Evolutionary conservation across 1,139 yeast species (phyloP).

Genomic region (Geotrichum restrictum): DNA sequence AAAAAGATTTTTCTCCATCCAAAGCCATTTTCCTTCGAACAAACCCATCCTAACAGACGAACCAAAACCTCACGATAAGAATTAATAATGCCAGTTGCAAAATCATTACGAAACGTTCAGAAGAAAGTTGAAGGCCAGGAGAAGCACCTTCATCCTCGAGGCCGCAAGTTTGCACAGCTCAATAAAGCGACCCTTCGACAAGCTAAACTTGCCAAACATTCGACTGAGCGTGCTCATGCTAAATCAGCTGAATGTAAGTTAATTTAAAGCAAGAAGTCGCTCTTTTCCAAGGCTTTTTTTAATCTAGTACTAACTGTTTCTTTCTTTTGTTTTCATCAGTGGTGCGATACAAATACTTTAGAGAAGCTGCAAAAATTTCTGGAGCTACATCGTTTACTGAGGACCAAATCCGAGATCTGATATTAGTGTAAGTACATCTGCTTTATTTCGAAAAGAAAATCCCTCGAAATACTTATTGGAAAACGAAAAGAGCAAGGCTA

Average conservation of each 20-base stretch:
- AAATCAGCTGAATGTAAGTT: conserved; percentile 38
- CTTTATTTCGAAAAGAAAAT: no score
- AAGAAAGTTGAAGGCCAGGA: conserved; percentile 58
- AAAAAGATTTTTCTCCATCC: no score
- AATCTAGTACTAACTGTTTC: no score
- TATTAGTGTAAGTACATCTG: conserved; percentile 43
- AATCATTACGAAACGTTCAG: conserved; percentile 66
- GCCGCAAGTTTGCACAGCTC: conserved; percentile 79
- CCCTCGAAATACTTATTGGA: no score
- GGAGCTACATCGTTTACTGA: conserved; percentile 46
- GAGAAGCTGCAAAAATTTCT: conserved; percentile 53
- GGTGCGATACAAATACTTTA: conserved; percentile 57
- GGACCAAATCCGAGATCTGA: conserved; percentile 57
- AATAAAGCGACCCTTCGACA: conserved; percentile 85
- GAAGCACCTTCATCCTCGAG: conserved; percentile 68
- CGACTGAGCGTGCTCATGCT: conserved; percentile 59
- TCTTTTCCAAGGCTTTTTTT: no score
- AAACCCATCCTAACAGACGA: no score
- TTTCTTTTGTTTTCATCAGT: conserved; percentile 22
- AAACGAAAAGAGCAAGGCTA: no score
- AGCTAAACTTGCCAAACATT: conserved; percentile 58
- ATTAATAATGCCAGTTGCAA: conserved; percentile 66
- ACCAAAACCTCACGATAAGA: conserved; percentile 1
- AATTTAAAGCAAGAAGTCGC: background rate
- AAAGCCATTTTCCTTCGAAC: no score